Evolutionary conservation across 306 rosid genomes (phyloP).

Genomic region (Sicyos baderoa): DNA sequence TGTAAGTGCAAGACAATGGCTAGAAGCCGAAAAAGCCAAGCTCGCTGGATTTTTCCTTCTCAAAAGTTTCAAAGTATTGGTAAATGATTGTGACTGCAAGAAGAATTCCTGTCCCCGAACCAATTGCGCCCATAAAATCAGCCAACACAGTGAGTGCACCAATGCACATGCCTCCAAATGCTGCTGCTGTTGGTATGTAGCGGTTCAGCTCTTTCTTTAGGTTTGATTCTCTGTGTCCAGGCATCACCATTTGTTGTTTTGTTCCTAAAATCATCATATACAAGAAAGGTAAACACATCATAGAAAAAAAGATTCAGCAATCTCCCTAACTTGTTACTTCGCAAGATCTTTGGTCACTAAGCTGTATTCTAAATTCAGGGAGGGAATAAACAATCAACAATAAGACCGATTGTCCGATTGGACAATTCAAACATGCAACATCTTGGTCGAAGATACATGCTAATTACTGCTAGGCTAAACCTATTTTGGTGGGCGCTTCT

Average conservation of each 20-base stretch:
- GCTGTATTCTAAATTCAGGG: background rate
- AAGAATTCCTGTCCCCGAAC: slow-evolving; percentile 80
- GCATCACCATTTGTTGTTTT: slow-evolving; percentile 98
- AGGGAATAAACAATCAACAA: background rate
- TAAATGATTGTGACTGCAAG: slow-evolving; percentile 90
- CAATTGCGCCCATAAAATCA: slow-evolving; percentile 93
- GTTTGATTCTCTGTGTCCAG: slow-evolving; percentile 85
- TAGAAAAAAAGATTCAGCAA: background rate
- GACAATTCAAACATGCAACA: background rate
- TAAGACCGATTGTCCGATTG: too few relatives aligned
- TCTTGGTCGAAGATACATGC: too few relatives aligned
- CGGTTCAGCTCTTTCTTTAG: slow-evolving; percentile 79
- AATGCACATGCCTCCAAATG: slow-evolving; percentile 84
- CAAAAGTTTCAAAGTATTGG: slow-evolving; percentile 84
- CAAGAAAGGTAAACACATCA: background rate
- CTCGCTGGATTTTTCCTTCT: slow-evolving; percentile 82
- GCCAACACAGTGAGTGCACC: slow-evolving; percentile 90
- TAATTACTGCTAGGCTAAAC: background rate
- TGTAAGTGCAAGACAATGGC: slow-evolving; percentile 2
- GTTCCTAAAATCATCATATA: slow-evolving; percentile 48
- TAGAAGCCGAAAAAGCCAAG: slow-evolving; percentile 89
- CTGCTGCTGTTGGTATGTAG: slow-evolving; percentile 89
- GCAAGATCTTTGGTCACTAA: background rate
- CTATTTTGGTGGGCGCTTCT: too few relatives aligned
- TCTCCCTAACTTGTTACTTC: background rate